Base-by-base conservation (phyloP, 805 yeast genomes). In the Lipomyces mesembrius region DNA sequence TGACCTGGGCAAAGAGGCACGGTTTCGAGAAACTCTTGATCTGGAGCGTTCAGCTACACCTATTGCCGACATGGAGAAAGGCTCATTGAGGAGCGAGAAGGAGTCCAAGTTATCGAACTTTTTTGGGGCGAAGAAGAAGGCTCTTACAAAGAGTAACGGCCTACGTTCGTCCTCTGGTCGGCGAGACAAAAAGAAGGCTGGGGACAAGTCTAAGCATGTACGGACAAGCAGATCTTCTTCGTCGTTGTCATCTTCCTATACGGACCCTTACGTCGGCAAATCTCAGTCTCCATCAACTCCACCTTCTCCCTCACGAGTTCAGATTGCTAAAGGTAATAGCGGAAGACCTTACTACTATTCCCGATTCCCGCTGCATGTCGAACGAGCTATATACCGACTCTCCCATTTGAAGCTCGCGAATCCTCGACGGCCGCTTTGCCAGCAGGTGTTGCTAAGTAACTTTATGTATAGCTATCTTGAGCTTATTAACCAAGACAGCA, bases 401-500 rank as follows among this genome's bases (percentile, higher is more conserved):
- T 90, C 97, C 62, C 99, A 95, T 78, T 80, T 95, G 76, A 95
- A 95, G 77, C 82, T 95, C 71, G 97, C 98, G 32, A 96, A 95
- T 77, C 94, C 98, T 0, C 90, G 92, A 75, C 82, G 98, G 66
- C 95, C 96, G 35, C 80, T 95, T 69, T 83, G 92, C 51, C 98
- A 95, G 77, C 99, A 95, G 77, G 99, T 95, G 1, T 77, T 95
- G 60, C 79, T 95, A 70, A 91, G 97, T 66, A 95, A 95, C 77
- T 95, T 95, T 84, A 95, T 95, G 99, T 95, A 95, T 76, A 94
- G 98, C 0, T 95, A 95, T 78, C 83, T 95, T 81, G 94, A 95
- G 75, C 82, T 95, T 78, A 97, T 95, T 64, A 96, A 94, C 77
- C 98, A 94, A 76, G 93, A 68, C 29, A 56, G 63, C 39, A 17